These are phyloP conservation scores for Ophiostoma tasmaniense DNA, from an alignment of 2,329 filamentous ascomycete genomes.

Conservation along the genomic window DNA sequence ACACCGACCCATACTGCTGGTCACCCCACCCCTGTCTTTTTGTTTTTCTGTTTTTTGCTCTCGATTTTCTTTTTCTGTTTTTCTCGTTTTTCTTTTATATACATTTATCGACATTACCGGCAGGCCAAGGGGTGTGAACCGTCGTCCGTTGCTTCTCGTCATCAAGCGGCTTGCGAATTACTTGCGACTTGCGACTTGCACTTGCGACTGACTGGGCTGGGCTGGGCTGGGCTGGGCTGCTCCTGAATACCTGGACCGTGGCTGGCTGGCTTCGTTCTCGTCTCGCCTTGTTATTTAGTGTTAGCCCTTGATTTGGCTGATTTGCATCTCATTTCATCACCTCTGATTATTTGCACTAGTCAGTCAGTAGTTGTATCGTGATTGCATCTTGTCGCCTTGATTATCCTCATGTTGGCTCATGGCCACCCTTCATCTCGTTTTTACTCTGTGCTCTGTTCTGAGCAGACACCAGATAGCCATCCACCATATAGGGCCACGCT, in stretches of 20 bases:
- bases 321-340: background rate
- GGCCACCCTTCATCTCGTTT: background rate
- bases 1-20: conserved; percentile 3
- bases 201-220: background rate
- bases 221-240: too few relatives aligned
- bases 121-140: background rate
- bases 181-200: background rate
- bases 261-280: background rate
- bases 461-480: too few relatives aligned
- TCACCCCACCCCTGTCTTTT: background rate
- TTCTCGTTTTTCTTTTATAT: background rate
- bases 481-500: background rate
- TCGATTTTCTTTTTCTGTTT: background rate
- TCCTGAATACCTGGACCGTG: background rate
- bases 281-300: background rate
- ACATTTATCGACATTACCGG: background rate
- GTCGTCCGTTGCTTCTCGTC: background rate
- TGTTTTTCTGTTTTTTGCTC: background rate
- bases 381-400: background rate
- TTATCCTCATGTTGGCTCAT: background rate
- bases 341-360: background rate
- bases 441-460: too few relatives aligned
- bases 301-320: background rate
- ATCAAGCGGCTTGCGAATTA: background rate
- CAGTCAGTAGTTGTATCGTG: background rate